phyloP scores from a whole-genome alignment of 2,329 filamentous ascomycete genomes.

The Diaporthe citrichinensis region DNA sequence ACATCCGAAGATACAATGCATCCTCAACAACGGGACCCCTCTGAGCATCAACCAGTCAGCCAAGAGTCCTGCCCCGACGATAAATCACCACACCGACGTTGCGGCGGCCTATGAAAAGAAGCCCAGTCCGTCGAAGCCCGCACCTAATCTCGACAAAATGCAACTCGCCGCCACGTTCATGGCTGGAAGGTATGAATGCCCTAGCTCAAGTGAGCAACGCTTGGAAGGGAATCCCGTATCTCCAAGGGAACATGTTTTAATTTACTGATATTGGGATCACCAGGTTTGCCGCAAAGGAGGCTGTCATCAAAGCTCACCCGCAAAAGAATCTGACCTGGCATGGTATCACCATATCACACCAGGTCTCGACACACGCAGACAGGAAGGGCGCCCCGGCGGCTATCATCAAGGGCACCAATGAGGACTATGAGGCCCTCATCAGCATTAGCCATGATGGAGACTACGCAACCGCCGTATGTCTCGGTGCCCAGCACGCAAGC shows the following conservation, averaged over 20 bases:
- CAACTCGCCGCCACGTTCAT: conserved; percentile 58
- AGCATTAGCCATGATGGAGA: conserved; percentile 92
- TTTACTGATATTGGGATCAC: neutral
- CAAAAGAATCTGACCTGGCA: conserved; percentile 72
- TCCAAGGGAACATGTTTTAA: neutral
- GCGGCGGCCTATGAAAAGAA: neutral
- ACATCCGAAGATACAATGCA: conserved; percentile 36
- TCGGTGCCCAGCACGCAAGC: conserved; percentile 55
- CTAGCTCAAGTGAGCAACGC: neutral
- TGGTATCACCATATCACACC: conserved; percentile 64
- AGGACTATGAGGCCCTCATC: conserved; percentile 68
- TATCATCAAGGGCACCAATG: conserved; percentile 45
- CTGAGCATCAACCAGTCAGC: too few species aligned
- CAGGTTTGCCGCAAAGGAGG: conserved; percentile 82
- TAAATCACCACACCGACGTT: neutral
- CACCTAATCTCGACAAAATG: conserved; percentile 45
- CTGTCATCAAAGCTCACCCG: conserved; percentile 79
- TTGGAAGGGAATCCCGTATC: neutral
- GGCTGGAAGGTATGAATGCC: conserved; percentile 58
- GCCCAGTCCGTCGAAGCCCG: neutral
- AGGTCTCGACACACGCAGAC: conserved; percentile 26
- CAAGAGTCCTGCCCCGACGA: neutral
- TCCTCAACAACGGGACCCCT: neutral
- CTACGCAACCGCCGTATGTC: conserved; percentile 80
- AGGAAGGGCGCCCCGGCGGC: conserved; percentile 32